Percentiles rank a stretch among this genome's conserved stretches.
Evolutionary conservation across 2,329 filamentous ascomycete species (phyloP).

Genomic region (Microdochium trichocladiopsis): DNA sequence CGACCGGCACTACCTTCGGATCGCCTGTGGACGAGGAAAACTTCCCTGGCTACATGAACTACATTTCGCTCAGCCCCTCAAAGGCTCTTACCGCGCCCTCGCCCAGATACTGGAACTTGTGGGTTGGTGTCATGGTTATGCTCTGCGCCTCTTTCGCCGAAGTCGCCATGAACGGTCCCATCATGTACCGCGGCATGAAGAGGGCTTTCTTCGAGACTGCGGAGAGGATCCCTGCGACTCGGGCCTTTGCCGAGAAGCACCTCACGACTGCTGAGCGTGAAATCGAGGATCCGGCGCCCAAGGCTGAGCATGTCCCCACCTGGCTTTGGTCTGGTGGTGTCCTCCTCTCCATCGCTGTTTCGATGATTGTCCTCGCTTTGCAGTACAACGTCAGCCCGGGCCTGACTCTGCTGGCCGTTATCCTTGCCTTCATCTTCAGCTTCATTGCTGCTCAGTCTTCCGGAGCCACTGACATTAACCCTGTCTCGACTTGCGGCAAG

Average conservation of each 20-base stretch:
- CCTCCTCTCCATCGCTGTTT: constrained; percentile 40
- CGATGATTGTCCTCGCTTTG: constrained; percentile 40
- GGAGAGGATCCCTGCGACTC: constrained; percentile 7
- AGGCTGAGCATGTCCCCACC: constrained; percentile 39
- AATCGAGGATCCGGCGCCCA: constrained; percentile 30
- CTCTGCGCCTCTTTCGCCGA: constrained; percentile 31
- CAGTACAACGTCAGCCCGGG: constrained; percentile 51
- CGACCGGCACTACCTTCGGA: constrained; percentile 46
- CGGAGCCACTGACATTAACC: constrained; percentile 39
- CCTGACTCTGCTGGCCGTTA: constrained; percentile 45
- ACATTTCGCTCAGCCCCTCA: constrained; percentile 14
- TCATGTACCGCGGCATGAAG: constrained; percentile 26
- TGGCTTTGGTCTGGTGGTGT: constrained; percentile 46
- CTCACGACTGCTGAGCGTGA: constrained; percentile 6
- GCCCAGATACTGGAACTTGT: constrained; percentile 34
- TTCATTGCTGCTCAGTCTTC: constrained; percentile 9
- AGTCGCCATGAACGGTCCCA: constrained; percentile 29
- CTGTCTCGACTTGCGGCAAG: constrained; percentile 41
- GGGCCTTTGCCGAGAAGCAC: constrained; percentile 9
- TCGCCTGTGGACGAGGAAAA: constrained; percentile 12
- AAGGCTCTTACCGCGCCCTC: constrained; percentile 13
- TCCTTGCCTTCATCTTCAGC: constrained; percentile 49
- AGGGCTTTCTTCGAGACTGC: constrained; percentile 24
- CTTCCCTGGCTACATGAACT: constrained; percentile 12
- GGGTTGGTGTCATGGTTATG: constrained; percentile 36